These are phyloP conservation scores for Russula sp. DNA, from an alignment of 768 basidiomycete species.

Conservation along the genomic window DNA sequence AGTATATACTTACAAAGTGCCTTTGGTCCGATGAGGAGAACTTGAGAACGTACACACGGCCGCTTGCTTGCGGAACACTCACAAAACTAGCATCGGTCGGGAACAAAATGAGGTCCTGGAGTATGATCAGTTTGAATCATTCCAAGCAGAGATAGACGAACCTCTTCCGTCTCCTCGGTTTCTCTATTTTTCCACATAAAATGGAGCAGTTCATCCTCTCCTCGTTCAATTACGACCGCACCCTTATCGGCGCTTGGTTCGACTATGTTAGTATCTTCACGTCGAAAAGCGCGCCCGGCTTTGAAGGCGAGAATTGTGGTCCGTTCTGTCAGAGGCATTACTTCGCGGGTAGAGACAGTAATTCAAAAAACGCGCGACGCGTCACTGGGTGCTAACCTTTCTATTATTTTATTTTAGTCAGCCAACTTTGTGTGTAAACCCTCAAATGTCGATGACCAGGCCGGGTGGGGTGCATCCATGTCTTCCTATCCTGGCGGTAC, in stretches of 20 bases:
- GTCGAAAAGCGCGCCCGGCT: slow-evolving; percentile 70
- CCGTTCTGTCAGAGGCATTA: slow-evolving; percentile 18
- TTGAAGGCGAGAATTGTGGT: slow-evolving; percentile 41
- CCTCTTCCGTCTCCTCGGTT: slow-evolving; percentile 56
- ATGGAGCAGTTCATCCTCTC: slow-evolving; percentile 70
- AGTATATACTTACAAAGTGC: slow-evolving; percentile 62
- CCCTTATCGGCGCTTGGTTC: slow-evolving; percentile 67
- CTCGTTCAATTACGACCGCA: slow-evolving; percentile 57
- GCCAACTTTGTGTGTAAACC: neutral
- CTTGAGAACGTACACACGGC: slow-evolving; percentile 80
- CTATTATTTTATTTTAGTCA: slow-evolving; percentile 6
- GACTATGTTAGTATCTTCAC: slow-evolving; percentile 58
- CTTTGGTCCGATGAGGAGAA: slow-evolving; percentile 86
- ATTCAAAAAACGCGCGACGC: neutral
- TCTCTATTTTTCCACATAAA: slow-evolving; percentile 74
- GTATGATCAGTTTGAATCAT: neutral
- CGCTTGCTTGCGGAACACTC: slow-evolving; percentile 61
- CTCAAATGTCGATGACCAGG: slow-evolving; percentile 15
- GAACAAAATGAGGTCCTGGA: slow-evolving; percentile 80
- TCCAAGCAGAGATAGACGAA: slow-evolving; percentile 24
- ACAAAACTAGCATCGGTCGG: slow-evolving; percentile 78
- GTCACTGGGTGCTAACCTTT: slow-evolving; percentile 6
- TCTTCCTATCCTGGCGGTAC: too few species aligned
- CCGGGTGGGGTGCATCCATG: slow-evolving; percentile 16
- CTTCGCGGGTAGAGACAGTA: neutral